phyloP scores from a whole-genome alignment of 164 flowering plant genomes.

The Chimonanthus praecox region DNA sequence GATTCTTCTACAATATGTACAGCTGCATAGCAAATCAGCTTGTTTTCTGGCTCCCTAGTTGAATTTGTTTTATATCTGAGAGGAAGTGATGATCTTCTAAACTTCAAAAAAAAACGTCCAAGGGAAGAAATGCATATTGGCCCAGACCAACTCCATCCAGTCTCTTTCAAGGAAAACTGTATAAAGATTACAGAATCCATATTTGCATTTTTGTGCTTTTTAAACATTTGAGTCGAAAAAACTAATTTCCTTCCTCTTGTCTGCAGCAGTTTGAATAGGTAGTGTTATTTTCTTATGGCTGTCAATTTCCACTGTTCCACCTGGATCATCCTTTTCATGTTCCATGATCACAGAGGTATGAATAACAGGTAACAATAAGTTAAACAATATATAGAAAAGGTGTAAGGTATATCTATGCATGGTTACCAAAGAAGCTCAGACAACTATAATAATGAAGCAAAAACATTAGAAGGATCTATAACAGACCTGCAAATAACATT shows the following conservation, averaged over 20 bases:
- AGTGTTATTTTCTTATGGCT: slow-evolving; percentile 55
- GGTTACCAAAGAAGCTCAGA: background rate
- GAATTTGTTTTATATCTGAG: slow-evolving; percentile 25
- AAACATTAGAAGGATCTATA: slow-evolving; percentile 1
- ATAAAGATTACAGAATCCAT: slow-evolving; percentile 47
- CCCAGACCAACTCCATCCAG: slow-evolving; percentile 73
- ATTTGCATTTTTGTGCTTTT: slow-evolving; percentile 51
- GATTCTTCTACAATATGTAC: slow-evolving; percentile 77
- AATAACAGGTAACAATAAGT: background rate
- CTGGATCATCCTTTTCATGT: slow-evolving; percentile 47
- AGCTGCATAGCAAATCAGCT: slow-evolving; percentile 42
- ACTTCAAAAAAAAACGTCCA: slow-evolving; percentile 81
- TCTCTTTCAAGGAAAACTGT: slow-evolving; percentile 50
- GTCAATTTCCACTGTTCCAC: slow-evolving; percentile 33
- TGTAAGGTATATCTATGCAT: background rate
- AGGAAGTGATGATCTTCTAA: slow-evolving; percentile 34
- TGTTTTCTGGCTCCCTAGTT: slow-evolving; percentile 15
- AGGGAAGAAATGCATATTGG: slow-evolving; percentile 86
- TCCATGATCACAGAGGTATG: background rate
- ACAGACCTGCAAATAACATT: slow-evolving; percentile 70
- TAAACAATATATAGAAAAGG: slow-evolving; percentile 1
- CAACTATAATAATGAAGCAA: slow-evolving; percentile 3
- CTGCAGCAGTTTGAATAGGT: slow-evolving; percentile 29
- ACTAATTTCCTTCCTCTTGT: slow-evolving; percentile 43
- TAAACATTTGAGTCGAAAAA: slow-evolving; percentile 53